These are phyloP conservation scores for Fusarium kyushuense DNA, from an alignment of 2,329 filamentous ascomycete genomes.

Conservation along the genomic window DNA sequence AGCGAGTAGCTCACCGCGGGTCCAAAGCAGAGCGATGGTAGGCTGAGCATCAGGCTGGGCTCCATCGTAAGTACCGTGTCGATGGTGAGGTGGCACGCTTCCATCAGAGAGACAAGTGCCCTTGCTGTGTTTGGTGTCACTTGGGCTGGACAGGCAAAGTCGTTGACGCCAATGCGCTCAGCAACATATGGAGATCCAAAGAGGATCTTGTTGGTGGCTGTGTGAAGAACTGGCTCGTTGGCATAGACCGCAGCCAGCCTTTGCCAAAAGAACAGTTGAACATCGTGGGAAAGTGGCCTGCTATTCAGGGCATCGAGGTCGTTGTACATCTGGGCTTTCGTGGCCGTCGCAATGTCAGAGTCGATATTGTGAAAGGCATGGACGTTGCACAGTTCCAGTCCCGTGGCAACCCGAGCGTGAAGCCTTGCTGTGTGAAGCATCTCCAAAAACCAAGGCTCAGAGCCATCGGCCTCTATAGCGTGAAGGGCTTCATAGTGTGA, in stretches of 20 bases:
- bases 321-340: neutral
- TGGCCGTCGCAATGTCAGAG: neutral
- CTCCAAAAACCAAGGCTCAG: constrained; percentile 22
- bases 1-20: constrained; percentile 33
- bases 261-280: constrained; percentile 29
- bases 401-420: constrained; percentile 7
- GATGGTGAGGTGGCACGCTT: constrained; percentile 31
- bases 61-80: constrained; percentile 22
- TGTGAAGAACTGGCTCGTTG: constrained; percentile 29
- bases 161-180: constrained; percentile 24
- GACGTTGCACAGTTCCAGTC: constrained; percentile 16
- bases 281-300: constrained; percentile 15
- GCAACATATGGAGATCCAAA: constrained; percentile 28
- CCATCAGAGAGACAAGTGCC: constrained; percentile 19
- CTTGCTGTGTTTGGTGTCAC: constrained; percentile 6
- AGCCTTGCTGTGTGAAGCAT: constrained; percentile 18
- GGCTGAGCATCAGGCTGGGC: constrained; percentile 9
- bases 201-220: constrained; percentile 27
- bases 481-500: constrained; percentile 24
- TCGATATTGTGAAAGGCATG: constrained; percentile 10
- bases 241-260: constrained; percentile 14
- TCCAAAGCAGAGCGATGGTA: constrained; percentile 31
- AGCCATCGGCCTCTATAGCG: constrained; percentile 1
- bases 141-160: constrained; percentile 16
- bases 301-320: constrained; percentile 5